Conservation (phyloP, 306 rosid species). For the Mucuna pruriens region DNA sequence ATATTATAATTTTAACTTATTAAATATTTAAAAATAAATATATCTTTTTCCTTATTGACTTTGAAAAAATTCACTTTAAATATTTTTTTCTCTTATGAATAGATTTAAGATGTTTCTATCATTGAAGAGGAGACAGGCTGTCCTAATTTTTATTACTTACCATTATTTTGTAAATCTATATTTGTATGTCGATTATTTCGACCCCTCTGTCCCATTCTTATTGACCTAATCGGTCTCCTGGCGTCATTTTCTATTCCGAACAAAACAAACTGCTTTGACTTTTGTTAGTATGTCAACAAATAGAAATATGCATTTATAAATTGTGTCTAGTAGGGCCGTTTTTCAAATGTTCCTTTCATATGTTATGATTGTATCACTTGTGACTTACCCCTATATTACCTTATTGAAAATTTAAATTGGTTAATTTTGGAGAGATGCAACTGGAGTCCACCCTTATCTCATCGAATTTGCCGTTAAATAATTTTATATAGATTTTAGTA, state of each 20-base stretch:
- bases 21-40: not conserved
- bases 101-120: not conserved
- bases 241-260: constrained; percentile 1
- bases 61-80: not conserved
- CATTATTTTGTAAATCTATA: not conserved
- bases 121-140: not conserved
- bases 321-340: not conserved
- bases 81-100: not conserved
- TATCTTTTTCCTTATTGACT: not conserved
- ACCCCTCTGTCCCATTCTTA: not conserved
- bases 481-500: too few relatives aligned
- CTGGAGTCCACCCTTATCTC: too few relatives aligned
- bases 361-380: not conserved
- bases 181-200: not conserved
- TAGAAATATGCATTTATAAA: constrained; percentile 19
- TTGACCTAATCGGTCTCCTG: not conserved
- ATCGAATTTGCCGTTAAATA: too few relatives aligned
- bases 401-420: not conserved
- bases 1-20: not conserved
- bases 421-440: too few relatives aligned
- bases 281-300: constrained; percentile 22
- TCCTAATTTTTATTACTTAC: not conserved
- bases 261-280: constrained; percentile 32
- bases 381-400: not conserved
- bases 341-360: constrained; percentile 32